Percentiles rank a stretch among this genome's conserved stretches.
Evolutionary conservation across 805 yeast species (phyloP).

Genomic region (Myxozyma neotropica): DNA sequence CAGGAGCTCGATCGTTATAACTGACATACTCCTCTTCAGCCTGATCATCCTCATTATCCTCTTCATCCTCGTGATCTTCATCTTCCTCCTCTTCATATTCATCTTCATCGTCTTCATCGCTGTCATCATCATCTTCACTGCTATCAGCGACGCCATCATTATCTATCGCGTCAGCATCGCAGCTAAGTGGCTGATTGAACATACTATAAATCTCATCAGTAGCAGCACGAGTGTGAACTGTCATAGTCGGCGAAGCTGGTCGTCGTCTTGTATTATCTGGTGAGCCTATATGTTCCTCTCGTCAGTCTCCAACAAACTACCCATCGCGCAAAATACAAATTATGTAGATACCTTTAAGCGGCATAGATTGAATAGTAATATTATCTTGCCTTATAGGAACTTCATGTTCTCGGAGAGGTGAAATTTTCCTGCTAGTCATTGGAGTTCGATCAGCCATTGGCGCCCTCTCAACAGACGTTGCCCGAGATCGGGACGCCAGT

Average conservation of each 20-base stretch:
- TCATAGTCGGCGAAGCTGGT: constrained; percentile 74
- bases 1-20: constrained; percentile 2
- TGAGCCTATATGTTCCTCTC: constrained; percentile 24
- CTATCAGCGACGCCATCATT: constrained; percentile 36
- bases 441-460: constrained; percentile 6
- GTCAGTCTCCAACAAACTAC: neutral
- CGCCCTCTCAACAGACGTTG: neutral
- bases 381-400: neutral
- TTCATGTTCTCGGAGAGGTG: neutral
- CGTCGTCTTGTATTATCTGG: constrained; percentile 36
- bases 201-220: constrained; percentile 70
- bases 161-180: constrained; percentile 27
- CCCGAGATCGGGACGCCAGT: neutral
- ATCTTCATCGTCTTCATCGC: constrained; percentile 26
- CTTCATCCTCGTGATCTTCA: constrained; percentile 15
- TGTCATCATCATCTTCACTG: constrained; percentile 31
- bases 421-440: neutral
- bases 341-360: constrained; percentile 47
- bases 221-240: constrained; percentile 74
- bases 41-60: constrained; percentile 15
- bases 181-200: constrained; percentile 61
- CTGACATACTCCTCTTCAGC: constrained; percentile 5
- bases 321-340: neutral
- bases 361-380: constrained; percentile 43
- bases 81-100: constrained; percentile 27